A percentile compares a stretch with the other conserved stretches of the same genome.
Conservation (phyloP, 2,329 filamentous ascomycete species). For the Coniella vitis region DNA sequence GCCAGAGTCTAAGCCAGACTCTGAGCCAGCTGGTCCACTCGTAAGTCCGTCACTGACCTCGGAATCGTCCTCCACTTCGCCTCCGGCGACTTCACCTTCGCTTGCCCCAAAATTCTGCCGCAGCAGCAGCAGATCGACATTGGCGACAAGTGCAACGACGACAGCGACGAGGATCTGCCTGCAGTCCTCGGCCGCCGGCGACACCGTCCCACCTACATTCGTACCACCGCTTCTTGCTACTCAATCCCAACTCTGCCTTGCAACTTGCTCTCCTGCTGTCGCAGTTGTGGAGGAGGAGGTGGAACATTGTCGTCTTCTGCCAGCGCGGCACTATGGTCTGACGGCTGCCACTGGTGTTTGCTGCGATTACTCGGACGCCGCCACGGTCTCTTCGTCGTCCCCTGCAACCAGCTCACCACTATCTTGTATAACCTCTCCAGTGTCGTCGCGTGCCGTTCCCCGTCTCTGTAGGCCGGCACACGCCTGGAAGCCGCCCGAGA, state of each 20-base stretch:
- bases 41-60: background rate
- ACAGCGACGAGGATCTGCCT: too few species aligned
- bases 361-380: conserved; percentile 17
- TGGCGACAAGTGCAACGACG: too few species aligned
- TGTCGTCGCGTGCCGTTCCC: conserved; percentile 18
- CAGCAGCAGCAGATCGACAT: background rate
- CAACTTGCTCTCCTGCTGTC: too few species aligned
- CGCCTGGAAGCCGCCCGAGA: conserved; percentile 12
- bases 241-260: too few species aligned
- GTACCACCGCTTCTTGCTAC: too few species aligned
- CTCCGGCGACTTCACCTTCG: conserved; percentile 4
- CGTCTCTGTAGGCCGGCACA: conserved; percentile 22
- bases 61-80: background rate
- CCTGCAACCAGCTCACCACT: background rate
- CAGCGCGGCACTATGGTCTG: conserved; percentile 24
- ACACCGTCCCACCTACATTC: too few species aligned
- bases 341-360: conserved; percentile 20
- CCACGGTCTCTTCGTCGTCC: conserved; percentile 9
- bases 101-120: background rate
- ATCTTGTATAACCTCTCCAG: background rate
- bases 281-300: conserved; percentile 8
- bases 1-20: too few species aligned
- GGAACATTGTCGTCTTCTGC: conserved; percentile 18
- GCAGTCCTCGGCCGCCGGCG: too few species aligned
- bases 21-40: background rate